Percentiles rank a stretch among this genome's conserved stretches.
phyloP scores from a whole-genome alignment of 164 flowering plant genomes.

The Chimonanthus salicifolius region DNA sequence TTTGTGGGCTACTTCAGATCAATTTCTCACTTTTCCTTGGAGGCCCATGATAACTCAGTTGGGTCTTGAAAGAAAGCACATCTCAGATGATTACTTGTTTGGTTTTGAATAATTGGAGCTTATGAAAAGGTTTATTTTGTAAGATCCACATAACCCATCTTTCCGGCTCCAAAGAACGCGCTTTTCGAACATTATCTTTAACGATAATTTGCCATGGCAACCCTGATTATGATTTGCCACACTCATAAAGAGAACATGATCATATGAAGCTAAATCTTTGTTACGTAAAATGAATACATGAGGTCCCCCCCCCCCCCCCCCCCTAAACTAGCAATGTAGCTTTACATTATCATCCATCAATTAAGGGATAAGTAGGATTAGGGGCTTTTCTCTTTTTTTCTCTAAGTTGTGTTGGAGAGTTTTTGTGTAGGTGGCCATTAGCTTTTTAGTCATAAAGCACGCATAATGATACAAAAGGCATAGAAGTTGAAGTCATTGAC shows the following conservation, averaged over 20 bases:
- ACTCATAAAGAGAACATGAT: background rate
- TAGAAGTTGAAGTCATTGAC: conserved; percentile 1
- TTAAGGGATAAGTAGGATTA: background rate
- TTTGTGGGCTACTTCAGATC: background rate
- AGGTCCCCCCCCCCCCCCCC: background rate
- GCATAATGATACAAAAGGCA: background rate
- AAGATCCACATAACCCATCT: background rate
- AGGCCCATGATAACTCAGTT: background rate
- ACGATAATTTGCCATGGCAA: background rate
- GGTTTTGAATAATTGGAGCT: background rate
- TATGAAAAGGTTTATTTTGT: background rate
- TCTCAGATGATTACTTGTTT: background rate
- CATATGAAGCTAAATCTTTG: too few species aligned
- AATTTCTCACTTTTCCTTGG: background rate
- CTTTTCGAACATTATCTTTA: background rate
- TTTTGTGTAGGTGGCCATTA: background rate
- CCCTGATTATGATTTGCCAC: background rate
- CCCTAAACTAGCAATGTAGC: background rate
- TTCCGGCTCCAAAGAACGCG: background rate
- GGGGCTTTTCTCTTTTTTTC: background rate
- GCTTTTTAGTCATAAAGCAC: conserved; percentile 10
- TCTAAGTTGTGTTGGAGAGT: background rate
- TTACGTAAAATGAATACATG: background rate
- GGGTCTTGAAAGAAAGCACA: background rate
- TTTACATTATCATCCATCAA: background rate